Evolutionary conservation across 306 rosid species (phyloP).

Genomic region (Prunus armeniaca): DNA sequence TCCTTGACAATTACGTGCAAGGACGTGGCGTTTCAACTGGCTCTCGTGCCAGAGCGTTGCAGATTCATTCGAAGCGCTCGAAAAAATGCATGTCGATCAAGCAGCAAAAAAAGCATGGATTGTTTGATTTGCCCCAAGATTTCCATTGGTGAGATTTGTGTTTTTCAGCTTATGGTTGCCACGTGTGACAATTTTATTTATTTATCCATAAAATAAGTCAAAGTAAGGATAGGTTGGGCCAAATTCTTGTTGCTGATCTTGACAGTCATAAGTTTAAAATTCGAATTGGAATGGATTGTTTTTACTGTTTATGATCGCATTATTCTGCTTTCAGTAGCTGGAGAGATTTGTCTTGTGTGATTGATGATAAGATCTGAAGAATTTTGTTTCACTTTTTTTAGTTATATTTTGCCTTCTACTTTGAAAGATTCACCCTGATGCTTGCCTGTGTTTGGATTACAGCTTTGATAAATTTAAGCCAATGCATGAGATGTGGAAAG

Average conservation of each 20-base stretch:
- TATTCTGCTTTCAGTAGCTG: not conserved
- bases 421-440: not conserved
- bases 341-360: not conserved
- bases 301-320: not conserved
- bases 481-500: conserved; percentile 92
- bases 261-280: not conserved
- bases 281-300: not conserved
- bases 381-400: not conserved
- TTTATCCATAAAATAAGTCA: not conserved
- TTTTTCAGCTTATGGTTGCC: conserved; percentile 10
- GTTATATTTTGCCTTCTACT: not conserved
- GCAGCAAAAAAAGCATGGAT: no score
- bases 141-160: conserved; percentile 50
- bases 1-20: conserved; percentile 70
- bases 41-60: conserved; percentile 53
- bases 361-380: not conserved
- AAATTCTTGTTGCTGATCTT: not conserved
- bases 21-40: conserved; percentile 33
- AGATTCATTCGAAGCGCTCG: conserved; percentile 67
- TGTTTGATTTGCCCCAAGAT: conserved; percentile 36
- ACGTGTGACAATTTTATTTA: not conserved
- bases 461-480: conserved; percentile 67
- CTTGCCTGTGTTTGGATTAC: conserved; percentile 23
- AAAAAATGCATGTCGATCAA: conserved; percentile 30
- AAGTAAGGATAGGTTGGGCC: not conserved